phyloP scores from a whole-genome alignment of 768 basidiomycete species.

The Mycena galopus region DNA sequence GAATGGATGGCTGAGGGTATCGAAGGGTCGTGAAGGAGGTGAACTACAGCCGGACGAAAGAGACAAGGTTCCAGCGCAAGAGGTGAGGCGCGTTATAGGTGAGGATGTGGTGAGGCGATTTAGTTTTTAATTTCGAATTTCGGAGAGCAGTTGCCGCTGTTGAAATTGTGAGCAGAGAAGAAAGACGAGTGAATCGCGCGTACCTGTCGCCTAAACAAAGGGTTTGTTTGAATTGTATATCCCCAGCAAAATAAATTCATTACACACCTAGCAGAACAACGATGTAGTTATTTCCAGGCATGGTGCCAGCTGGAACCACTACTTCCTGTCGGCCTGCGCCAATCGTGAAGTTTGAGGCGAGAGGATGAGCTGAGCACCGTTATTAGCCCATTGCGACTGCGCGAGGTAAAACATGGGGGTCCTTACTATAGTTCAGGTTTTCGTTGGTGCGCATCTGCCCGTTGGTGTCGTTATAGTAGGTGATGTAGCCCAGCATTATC shows the following conservation, averaged over 20 bases:
- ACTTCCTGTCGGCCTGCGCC: slow-evolving; percentile 1
- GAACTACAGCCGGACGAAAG: neutral
- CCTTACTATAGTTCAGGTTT: slow-evolving; percentile 57
- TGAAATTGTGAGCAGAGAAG: neutral
- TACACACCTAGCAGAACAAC: slow-evolving; percentile 47
- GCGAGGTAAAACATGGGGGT: neutral
- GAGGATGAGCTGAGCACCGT: slow-evolving; percentile 39
- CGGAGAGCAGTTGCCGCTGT: slow-evolving; percentile 46
- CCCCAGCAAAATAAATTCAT: too few species aligned
- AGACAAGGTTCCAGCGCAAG: neutral
- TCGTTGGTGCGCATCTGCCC: slow-evolving; percentile 48
- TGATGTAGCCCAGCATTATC: slow-evolving; percentile 57
- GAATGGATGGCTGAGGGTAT: slow-evolving; percentile 37
- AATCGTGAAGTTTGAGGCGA: slow-evolving; percentile 42
- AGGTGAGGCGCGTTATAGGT: neutral
- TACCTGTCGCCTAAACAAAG: slow-evolving; percentile 37
- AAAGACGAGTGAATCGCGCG: neutral
- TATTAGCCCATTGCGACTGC: neutral
- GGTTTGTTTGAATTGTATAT: too few species aligned
- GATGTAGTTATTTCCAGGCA: slow-evolving; percentile 18
- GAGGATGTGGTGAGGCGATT: slow-evolving; percentile 3
- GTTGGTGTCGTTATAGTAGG: slow-evolving; percentile 14
- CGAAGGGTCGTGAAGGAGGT: slow-evolving; percentile 15
- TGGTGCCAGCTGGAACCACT: slow-evolving; percentile 1
- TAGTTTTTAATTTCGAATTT: slow-evolving; percentile 37